These are phyloP conservation scores for Fusarium temperatum DNA, from an alignment of 2,329 filamentous ascomycete genomes.

Conservation along the genomic window DNA sequence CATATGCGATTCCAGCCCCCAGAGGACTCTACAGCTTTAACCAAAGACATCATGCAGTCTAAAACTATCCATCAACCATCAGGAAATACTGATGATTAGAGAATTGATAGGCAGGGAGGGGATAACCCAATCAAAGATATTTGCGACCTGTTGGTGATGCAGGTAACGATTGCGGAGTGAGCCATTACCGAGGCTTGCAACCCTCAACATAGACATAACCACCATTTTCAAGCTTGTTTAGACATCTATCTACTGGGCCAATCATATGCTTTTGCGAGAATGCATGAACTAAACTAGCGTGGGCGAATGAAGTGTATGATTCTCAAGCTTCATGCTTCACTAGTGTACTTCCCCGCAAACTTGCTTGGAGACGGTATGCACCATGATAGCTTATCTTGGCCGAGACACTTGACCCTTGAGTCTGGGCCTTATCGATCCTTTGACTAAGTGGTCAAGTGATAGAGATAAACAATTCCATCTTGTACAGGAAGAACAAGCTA, in stretches of 20 bases:
- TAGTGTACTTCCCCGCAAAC: not conserved
- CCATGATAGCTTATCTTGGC: not conserved
- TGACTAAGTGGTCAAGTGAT: not conserved
- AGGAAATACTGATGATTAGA: not conserved
- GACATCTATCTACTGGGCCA: not conserved
- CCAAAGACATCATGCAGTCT: not conserved
- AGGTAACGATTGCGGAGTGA: not conserved
- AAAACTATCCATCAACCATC: not conserved
- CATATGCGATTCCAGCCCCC: too few relatives aligned
- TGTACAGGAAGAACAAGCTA: accelerated
- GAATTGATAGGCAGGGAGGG: accelerated
- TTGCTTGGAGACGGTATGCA: not conserved
- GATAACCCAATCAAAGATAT: not conserved
- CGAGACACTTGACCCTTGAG: not conserved
- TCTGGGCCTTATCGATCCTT: not conserved
- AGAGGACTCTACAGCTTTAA: not conserved
- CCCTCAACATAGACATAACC: not conserved
- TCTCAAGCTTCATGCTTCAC: not conserved
- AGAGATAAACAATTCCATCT: accelerated
- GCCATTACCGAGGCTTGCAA: not conserved
- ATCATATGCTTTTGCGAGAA: not conserved
- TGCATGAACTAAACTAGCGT: not conserved
- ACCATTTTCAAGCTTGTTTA: not conserved
- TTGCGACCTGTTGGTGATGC: not conserved
- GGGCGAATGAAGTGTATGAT: not conserved